phyloP scores from a whole-genome alignment of 2,329 filamentous ascomycete species.

The Fusarium xyrophilum region DNA sequence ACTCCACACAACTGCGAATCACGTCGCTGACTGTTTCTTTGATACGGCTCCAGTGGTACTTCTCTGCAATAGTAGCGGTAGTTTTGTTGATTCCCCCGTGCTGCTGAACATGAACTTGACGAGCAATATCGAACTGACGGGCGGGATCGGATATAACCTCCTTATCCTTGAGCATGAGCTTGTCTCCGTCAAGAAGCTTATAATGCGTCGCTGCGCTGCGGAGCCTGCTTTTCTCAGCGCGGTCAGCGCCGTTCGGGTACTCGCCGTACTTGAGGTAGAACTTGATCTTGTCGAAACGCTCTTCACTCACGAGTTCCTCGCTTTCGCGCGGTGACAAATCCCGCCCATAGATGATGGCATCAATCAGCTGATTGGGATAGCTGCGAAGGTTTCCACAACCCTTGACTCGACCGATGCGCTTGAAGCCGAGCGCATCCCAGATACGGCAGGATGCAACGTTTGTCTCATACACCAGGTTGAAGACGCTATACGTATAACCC shows the following conservation, averaged over 20 bases:
- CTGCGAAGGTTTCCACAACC: conserved; percentile 73
- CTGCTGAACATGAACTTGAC: conserved; percentile 72
- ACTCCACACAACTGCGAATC: conserved; percentile 88
- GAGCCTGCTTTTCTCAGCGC: conserved; percentile 93
- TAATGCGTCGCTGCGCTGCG: conserved; percentile 95
- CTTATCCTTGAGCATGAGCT: conserved; percentile 96
- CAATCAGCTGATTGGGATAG: conserved; percentile 71
- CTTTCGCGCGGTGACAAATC: conserved; percentile 65
- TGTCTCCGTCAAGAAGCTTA: conserved; percentile 78
- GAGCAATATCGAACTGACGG: conserved; percentile 88
- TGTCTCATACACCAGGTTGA: conserved; percentile 93
- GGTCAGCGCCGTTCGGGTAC: conserved; percentile 91
- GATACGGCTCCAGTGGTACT: conserved; percentile 97
- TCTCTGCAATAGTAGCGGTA: conserved; percentile 89
- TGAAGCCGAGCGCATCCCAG: conserved; percentile 92
- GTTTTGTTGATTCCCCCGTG: conserved; percentile 99
- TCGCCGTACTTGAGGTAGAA: conserved; percentile 95
- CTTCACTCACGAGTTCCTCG: conserved; percentile 88
- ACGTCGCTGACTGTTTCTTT: conserved; percentile 97
- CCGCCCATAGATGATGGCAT: conserved; percentile 80
- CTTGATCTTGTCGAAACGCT: conserved; percentile 98
- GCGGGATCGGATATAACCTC: conserved; percentile 92
- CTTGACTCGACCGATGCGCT: conserved; percentile 85
- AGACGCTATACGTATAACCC: conserved; percentile 90
- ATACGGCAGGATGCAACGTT: conserved; percentile 89